Evolutionary conservation across 2,329 filamentous ascomycete species (phyloP).

Genomic region (Ceratocystis ficicola): DNA sequence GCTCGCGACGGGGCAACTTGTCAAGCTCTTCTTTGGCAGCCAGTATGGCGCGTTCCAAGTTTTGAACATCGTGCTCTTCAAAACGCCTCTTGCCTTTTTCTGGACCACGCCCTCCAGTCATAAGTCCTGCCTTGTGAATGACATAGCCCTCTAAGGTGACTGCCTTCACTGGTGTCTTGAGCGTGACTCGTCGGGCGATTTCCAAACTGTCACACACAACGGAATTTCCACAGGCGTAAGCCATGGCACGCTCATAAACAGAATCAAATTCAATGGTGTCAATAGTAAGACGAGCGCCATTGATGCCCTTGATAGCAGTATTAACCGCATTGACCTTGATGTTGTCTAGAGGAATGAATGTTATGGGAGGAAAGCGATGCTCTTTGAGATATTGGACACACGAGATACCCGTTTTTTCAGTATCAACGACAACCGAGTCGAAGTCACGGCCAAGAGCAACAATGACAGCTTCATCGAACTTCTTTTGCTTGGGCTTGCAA

Average conservation of each 20-base stretch:
- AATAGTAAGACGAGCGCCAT: conserved; percentile 77
- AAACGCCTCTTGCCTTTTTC: conserved; percentile 71
- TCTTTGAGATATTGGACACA: conserved; percentile 92
- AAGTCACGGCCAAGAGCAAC: conserved; percentile 87
- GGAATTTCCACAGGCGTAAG: conserved; percentile 86
- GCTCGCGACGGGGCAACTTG: conserved; percentile 66
- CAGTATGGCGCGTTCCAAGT: conserved; percentile 62
- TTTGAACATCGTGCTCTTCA: conserved; percentile 80
- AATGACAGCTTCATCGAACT: conserved; percentile 84
- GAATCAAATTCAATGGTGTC: conserved; percentile 93
- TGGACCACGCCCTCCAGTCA: conserved; percentile 84
- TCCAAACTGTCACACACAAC: conserved; percentile 84
- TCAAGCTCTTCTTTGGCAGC: conserved; percentile 67
- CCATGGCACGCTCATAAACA: conserved; percentile 79
- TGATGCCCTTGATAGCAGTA: conserved; percentile 77
- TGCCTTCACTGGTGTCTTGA: conserved; percentile 77
- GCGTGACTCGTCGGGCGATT: conserved; percentile 77
- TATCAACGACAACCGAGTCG: conserved; percentile 88
- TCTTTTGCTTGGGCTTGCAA: conserved; percentile 94
- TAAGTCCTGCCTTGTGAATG: conserved; percentile 90
- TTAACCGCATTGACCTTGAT: conserved; percentile 91
- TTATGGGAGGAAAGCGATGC: conserved; percentile 74
- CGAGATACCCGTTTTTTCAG: conserved; percentile 83
- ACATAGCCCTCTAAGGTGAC: conserved; percentile 92
- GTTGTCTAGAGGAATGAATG: conserved; percentile 91